Evolutionary conservation across 2,329 filamentous ascomycete genomes (phyloP).

Genomic region (Grosmannia penicillata): DNA sequence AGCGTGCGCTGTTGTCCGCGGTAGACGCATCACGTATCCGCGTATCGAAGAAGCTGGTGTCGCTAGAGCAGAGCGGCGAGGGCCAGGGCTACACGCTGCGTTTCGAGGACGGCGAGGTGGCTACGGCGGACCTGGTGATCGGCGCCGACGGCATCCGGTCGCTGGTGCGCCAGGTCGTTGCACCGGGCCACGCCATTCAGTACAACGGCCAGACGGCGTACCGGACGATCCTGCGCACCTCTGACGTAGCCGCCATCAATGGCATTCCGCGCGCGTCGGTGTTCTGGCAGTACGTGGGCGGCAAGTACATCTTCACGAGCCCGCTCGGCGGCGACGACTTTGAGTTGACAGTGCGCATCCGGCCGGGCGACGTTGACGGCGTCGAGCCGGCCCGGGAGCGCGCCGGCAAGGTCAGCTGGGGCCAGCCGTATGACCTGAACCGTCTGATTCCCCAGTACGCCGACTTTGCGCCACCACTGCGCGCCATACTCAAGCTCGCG

Average conservation of each 20-base stretch:
- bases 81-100: constrained; percentile 22
- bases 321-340: constrained; percentile 19
- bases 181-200: constrained; percentile 25
- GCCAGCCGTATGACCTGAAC: constrained; percentile 12
- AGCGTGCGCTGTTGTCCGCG: constrained; percentile 30
- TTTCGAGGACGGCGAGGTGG: constrained; percentile 25
- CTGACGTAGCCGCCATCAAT: constrained; percentile 14
- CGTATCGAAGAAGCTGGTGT: constrained; percentile 26
- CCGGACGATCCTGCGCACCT: constrained; percentile 16
- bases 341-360: constrained; percentile 17
- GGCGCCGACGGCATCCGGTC: constrained; percentile 17
- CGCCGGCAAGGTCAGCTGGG: constrained; percentile 18
- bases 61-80: constrained; percentile 14
- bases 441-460: constrained; percentile 12
- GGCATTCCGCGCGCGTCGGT: constrained; percentile 15
- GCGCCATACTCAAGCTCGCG: constrained; percentile 14
- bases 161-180: constrained; percentile 16
- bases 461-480: constrained; percentile 18
- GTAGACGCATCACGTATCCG: constrained; percentile 27
- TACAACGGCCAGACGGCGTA: constrained; percentile 25
- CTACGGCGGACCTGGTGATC: constrained; percentile 12
- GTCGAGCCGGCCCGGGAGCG: constrained; percentile 9
- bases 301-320: constrained; percentile 19
- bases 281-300: constrained; percentile 18
- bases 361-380: constrained; percentile 9